Base-by-base conservation (phyloP, 2,329 filamentous ascomycete species). In the Purpureocillium takamizusanense region DNA sequence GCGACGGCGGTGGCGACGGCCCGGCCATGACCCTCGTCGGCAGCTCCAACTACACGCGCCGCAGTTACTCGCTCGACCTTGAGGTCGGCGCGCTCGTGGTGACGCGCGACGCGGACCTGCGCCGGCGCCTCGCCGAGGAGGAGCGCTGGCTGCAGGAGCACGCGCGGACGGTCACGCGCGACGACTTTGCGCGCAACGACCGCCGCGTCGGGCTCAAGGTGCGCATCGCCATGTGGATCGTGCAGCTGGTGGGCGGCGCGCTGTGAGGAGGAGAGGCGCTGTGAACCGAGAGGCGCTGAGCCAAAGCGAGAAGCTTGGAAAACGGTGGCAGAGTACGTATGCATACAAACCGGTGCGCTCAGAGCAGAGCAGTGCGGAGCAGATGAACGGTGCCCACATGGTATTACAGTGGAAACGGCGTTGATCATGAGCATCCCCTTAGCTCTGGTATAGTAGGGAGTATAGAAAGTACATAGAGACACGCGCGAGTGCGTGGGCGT, bases 1-100 rank as follows among this genome's bases (percentile, higher is more conserved):
- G 6, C 21, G 21, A 5, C 21, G 76, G 83, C 0, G 67, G 70
- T 2, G 74, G 82, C 34, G 59, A 69, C 28, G 65, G 79, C 30
- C 88, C 88, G 0, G 81, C 82, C 35, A 70, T 97, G 39, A 94
- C 81, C 25, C 70, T 97, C 14, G 76, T 98, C 1, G 92, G 92
- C 2, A 94, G 86, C 55, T 92, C 84, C 9, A 98, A 98, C 56
- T 98, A 97, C 61, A 98, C 92, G 0, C 89, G 92, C 59, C 73
- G 92, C 23, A 94, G 86, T 54, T 97, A 98, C 61, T 82, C 83
- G 31, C 75, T 95, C 31, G 92, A 98, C 60, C 71, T 98, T 2
- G 92, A 98, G 58, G 85, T 83, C 0, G 92, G 94, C 27, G 85
- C 86, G 1, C 61, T 95, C 41, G 82, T 98, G 21, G 77, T 95